Evolutionary conservation across 805 yeast species (phyloP).

Genomic region (Lipomyces anomalus): DNA sequence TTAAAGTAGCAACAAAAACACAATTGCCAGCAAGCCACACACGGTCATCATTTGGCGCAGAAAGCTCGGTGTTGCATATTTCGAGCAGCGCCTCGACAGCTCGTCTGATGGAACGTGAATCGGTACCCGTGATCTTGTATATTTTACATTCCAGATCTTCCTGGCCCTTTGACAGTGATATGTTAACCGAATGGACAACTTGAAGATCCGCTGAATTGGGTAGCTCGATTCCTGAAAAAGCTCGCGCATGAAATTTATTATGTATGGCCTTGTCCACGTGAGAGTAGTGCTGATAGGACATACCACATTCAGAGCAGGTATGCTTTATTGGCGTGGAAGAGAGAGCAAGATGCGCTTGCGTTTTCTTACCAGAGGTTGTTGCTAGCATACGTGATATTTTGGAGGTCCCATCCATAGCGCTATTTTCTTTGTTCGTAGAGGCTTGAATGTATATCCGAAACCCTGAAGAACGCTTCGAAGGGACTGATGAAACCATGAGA

Average conservation of each 20-base stretch:
- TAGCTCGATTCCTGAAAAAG: constrained; percentile 43
- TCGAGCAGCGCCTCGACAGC: constrained; percentile 36
- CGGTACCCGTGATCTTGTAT: not conserved
- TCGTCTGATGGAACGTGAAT: constrained; percentile 20
- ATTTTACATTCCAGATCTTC: not conserved
- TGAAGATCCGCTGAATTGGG: constrained; percentile 16
- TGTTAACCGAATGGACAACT: constrained; percentile 1
- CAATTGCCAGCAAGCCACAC: no score
- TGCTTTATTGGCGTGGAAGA: constrained; percentile 17
- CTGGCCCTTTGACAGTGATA: not conserved
- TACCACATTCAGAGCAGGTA: constrained; percentile 48
- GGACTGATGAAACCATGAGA: no score
- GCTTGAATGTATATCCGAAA: no score
- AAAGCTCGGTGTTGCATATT: constrained; percentile 47
- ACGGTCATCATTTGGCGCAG: constrained; percentile 40
- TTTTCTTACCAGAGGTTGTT: no score
- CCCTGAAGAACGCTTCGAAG: no score
- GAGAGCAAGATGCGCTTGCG: constrained; percentile 22
- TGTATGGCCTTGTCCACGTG: constrained; percentile 43
- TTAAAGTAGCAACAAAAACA: no score
- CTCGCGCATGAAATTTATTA: constrained; percentile 41
- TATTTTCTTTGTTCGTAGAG: no score
- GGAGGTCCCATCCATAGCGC: no score
- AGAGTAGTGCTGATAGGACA: constrained; percentile 44
- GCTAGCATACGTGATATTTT: no score